Percentiles rank a stretch among this genome's conserved stretches.
Conservation (phyloP, 2,329 filamentous ascomycete species). For the Trichoderma koningii region DNA sequence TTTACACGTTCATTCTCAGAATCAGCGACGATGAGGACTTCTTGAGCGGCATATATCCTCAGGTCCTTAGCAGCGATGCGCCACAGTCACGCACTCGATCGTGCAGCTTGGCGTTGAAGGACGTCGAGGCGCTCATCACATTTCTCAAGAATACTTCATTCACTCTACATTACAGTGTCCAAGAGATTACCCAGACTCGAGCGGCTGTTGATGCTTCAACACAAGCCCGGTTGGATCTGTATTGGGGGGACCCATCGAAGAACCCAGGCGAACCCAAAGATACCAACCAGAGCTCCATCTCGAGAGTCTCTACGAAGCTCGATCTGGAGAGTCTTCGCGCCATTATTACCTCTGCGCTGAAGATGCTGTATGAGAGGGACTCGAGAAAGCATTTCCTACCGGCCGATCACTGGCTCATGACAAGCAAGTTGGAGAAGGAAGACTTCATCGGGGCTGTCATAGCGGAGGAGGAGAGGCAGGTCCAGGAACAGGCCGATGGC, state of each 20-base stretch:
- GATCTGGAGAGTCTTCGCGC: constrained; percentile 76
- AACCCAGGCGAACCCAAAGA: background rate
- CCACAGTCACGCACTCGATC: constrained; percentile 54
- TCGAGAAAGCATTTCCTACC: constrained; percentile 84
- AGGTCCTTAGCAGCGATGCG: constrained; percentile 42
- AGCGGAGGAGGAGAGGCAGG: constrained; percentile 79
- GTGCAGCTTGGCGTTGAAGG: constrained; percentile 69
- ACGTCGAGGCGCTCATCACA: constrained; percentile 72
- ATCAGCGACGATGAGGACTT: constrained; percentile 98
- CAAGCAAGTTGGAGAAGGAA: constrained; percentile 80
- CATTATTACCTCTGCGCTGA: constrained; percentile 77
- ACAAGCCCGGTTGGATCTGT: constrained; percentile 37
- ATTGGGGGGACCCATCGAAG: constrained; percentile 30
- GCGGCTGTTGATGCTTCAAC: constrained; percentile 31
- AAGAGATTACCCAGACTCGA: constrained; percentile 53
- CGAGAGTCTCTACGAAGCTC: constrained; percentile 44
- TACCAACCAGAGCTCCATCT: background rate
- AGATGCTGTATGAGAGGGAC: constrained; percentile 90
- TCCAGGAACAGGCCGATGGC: constrained; percentile 49
- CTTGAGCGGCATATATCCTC: constrained; percentile 60
- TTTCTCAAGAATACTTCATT: constrained; percentile 94
- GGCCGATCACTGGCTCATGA: constrained; percentile 92
- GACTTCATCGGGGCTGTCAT: constrained; percentile 86
- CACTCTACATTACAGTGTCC: constrained; percentile 79
- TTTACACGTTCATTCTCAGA: constrained; percentile 90